Base-by-base conservation (phyloP, 208 protist species). In the Histomonas meleagridis region DNA sequence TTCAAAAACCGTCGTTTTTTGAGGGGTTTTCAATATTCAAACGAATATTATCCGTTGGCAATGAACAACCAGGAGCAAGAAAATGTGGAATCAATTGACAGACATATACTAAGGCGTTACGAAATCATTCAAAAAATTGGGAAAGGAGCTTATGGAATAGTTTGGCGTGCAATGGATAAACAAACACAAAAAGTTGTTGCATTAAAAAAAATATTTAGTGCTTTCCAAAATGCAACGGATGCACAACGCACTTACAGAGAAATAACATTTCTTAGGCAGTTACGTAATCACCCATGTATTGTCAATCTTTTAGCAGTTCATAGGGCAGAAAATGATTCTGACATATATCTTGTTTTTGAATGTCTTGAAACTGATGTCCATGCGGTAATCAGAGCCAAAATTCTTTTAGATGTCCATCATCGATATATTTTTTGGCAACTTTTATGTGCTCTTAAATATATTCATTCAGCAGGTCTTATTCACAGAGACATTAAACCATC, bases 401-500 rank as follows among this genome's bases (percentile, higher is more conserved):
- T 96, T 40, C 93, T 96, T 32, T 93, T 95, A 76, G 92, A 94
- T 38, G 91, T 96, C 35, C 95, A 96, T 91, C 94, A 95, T 76
- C 78, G 94, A 91, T 96, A 95, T 91, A 94, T 96, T 90, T 92
- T 96, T 12, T 96, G 95, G 76, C 95, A 96, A 62, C 40, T 94
- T 38, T 78, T 96, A 38, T 94, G 94, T 53, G 86, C 76, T 0
- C 92, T 95, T 7, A 93, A 94, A 48, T 95, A 94, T 86, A 69
- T 94, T 3, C 94, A 95, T 69, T 93, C 91, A 21, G 94, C 92
- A 49, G 72, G 93, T 57, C 43, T 94, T 48, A 95, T 98, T 92
- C 97, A 98, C 93, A 94, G 97, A 49, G 97, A 98, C 90, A 95
- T 98, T 57, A 98, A 98, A 92, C 98, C 97, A 12, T 96, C 95